Percentiles rank a stretch among this genome's conserved stretches.
Evolutionary conservation across 2,329 filamentous ascomycete species (phyloP).

Genomic region (Colletotrichum camelliae): DNA sequence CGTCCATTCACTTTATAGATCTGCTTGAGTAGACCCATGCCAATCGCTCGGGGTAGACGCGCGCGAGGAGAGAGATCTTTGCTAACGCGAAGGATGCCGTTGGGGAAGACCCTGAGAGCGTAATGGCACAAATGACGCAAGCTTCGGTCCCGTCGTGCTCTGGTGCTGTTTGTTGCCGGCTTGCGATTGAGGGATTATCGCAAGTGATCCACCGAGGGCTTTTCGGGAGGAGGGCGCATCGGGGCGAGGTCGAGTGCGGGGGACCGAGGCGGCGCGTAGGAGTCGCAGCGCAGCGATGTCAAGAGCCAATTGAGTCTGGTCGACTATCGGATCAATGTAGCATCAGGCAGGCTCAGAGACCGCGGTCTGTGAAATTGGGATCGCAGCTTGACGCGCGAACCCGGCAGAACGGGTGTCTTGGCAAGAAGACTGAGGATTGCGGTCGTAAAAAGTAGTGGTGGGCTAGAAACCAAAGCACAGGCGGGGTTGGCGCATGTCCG

Average conservation of each 20-base stretch:
- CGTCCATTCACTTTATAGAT: not conserved
- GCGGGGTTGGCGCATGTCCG: slow-evolving; percentile 2
- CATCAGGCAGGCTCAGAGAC: not conserved
- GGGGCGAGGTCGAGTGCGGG: not conserved
- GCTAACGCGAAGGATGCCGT: not conserved
- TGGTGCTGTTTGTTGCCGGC: not conserved
- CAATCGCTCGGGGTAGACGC: not conserved
- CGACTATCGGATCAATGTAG: not conserved
- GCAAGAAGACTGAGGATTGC: not conserved
- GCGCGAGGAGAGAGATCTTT: not conserved
- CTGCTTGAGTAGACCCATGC: not conserved
- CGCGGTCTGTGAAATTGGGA: not conserved
- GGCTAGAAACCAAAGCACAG: not conserved
- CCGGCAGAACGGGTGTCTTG: not conserved
- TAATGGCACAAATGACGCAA: not conserved
- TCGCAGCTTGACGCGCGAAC: not conserved
- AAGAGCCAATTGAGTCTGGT: not conserved
- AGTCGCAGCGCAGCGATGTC: not conserved
- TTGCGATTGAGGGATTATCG: not conserved
- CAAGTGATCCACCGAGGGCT: not conserved
- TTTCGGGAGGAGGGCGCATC: slow-evolving; percentile 1
- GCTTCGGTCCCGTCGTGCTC: not conserved
- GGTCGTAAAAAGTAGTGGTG: not conserved
- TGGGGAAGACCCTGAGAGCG: not conserved
- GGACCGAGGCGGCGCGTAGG: not conserved